Base-by-base conservation (phyloP, 2,329 filamentous ascomycete genomes). In the Ceratocystis eucalypticola region DNA sequence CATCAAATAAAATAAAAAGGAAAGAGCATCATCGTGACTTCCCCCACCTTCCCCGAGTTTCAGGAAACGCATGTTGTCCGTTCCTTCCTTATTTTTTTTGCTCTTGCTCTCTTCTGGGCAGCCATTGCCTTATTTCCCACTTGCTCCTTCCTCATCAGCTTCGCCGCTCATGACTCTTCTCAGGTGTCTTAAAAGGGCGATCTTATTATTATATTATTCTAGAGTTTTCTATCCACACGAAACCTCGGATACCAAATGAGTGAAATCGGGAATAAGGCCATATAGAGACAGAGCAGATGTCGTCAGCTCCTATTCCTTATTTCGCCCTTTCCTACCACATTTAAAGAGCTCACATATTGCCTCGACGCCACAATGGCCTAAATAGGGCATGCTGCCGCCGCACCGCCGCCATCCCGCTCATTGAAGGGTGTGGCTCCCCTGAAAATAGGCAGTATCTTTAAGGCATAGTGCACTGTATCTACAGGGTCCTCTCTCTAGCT, bases 261-360 rank as follows among this genome's bases (percentile, higher is more conserved):
- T 37, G 10, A 12, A 37, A 37, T 10, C 33, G 33, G 33, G 10
- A 37, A 12, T 12, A 37, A 37, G 10, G 33, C 33, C 17, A 12
- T 7, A 25, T 8, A 22, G 25, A 55, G 50, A 22, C 12, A 2
- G 50, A 15, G 20, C 5, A 55, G 12, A 55, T 25, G 50, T 12
- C 50, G 10, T 55, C 20, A 20, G 20, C 20, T 30, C 53, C 53
- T 30, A 17, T 22, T 28, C 53, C 53, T 57, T 30, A 15, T 17
- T 28, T 28, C 2, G 53, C 53, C 12, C 53, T 17, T 30, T 28
- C 22, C 10, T 15, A 6, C 20, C 6, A 15, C 12, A 25, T 28
- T 57, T 57, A 57, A 57, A 57, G 53, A 57, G 53, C 53, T 28
- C 30, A 57, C 53, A 30, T 28, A 57, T 33, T 57, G 17, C 22